Base-by-base conservation (phyloP, 164 flowering plant species). In the Piper longum region DNA sequence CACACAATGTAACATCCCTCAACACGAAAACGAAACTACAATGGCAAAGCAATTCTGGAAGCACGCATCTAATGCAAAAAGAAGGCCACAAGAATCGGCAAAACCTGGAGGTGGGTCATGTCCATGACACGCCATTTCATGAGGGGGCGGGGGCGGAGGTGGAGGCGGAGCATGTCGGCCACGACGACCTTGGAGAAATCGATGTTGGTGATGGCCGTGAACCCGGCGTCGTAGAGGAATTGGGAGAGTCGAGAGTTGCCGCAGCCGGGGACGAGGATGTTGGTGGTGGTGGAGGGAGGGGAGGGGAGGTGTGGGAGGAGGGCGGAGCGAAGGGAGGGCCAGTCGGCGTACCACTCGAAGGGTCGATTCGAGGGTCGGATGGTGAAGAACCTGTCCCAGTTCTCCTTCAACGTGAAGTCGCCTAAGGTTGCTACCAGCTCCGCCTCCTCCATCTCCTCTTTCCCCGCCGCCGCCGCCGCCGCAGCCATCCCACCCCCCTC, bases 61-160 rank as follows among this genome's bases (percentile, higher is more conserved):
- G 11, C 52, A 48, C 0, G 8, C 52, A 48, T 9, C 8, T 2
- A 48, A 48, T 5, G 3, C 11, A 48, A 48, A 5, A 5, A 48
- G 3, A 48, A 8, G 3, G 0, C 4, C 19, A 2, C 17, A 26
- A 56, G 1, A 17, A 17, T 56, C 7, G 39, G 16, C 17, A 4
- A 2, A 16, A 91, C 98, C 98, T 87, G 95, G 95, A 92, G 80
- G 16, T 57, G 36, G 14, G 97, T 89, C 84, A 89, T 92, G 73
- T 89, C 96, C 98, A 89, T 89, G 64, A 89, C 88, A 16, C 98
- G 87, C 98, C 98, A 92, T 45, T 75, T 76, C 98, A 92, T 89
- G 19, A 59, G 75, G 0, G 96, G 93, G 14, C 98, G 79, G 2
- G 70, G 61, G 40, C 96, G 68, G 0, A 89, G 76, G 70, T 89